Evolutionary conservation across 192 early-diverging fungal genomes (phyloP).

Genomic region (Coemansia reversa): DNA sequence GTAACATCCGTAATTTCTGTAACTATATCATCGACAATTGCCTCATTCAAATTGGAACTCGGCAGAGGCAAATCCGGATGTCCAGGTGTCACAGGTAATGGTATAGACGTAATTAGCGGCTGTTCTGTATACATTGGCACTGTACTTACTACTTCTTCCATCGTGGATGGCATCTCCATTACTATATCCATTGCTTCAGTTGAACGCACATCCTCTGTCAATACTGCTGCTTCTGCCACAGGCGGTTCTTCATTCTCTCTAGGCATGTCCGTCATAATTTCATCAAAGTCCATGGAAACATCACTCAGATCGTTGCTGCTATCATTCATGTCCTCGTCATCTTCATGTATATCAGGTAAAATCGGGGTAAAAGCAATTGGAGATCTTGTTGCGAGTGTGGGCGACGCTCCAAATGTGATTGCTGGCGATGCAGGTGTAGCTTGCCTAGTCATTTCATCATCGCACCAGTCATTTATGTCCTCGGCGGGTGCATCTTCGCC

Average conservation of each 20-base stretch:
- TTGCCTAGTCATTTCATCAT: background rate
- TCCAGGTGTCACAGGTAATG: too few relatives aligned
- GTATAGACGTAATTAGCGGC: too few relatives aligned
- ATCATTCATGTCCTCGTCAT: background rate
- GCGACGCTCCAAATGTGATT: background rate
- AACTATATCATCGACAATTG: background rate
- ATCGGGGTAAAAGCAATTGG: background rate
- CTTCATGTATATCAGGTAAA: background rate
- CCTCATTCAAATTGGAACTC: background rate
- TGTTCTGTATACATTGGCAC: too few relatives aligned
- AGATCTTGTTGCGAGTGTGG: background rate
- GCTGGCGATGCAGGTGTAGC: background rate
- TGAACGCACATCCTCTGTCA: background rate
- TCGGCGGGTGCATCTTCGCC: background rate
- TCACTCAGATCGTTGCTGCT: background rate
- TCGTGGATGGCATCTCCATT: too few relatives aligned
- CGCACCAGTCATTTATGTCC: background rate
- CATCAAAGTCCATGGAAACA: background rate
- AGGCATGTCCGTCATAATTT: background rate
- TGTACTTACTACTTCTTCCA: too few relatives aligned
- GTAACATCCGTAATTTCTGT: background rate
- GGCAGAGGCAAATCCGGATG: too few relatives aligned
- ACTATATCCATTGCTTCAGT: too few relatives aligned
- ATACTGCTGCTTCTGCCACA: background rate
- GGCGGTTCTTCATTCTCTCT: background rate